Percentiles rank a stretch among this genome's conserved stretches.
Conservation (phyloP, 345 rosid genomes). For the Arabidopsis thaliana region DNA sequence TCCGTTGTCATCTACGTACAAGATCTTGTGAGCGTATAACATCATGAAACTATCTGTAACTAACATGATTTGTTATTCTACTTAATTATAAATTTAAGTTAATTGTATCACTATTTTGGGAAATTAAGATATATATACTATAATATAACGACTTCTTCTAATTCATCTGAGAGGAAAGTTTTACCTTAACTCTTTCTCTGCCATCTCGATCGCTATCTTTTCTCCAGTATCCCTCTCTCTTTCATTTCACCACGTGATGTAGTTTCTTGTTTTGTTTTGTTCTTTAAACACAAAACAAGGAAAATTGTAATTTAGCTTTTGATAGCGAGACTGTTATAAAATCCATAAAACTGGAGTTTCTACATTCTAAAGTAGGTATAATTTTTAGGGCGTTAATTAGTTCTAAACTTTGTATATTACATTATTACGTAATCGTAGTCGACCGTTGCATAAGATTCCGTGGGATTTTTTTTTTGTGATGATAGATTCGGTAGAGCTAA, state of each 20-base stretch:
- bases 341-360: no score
- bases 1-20: neutral
- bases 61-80: neutral
- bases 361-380: no score
- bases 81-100: no score
- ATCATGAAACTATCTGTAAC: neutral
- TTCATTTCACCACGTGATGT: slow-evolving; percentile 10
- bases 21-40: neutral
- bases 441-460: no score
- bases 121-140: neutral
- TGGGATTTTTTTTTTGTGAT: no score
- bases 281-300: no score
- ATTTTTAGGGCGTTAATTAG: no score
- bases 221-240: neutral
- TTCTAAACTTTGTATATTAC: no score
- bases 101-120: neutral
- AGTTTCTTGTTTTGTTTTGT: neutral
- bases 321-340: no score
- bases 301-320: no score
- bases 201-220: neutral
- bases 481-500: no score
- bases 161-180: slow-evolving; percentile 3
- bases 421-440: no score
- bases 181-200: neutral
- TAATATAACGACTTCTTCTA: neutral